Evolutionary conservation across 495 filamentous ascomycete species (phyloP), one percentile per base, ranked within the genome.

Genomic region (Cladorrhinum samala): DNA sequence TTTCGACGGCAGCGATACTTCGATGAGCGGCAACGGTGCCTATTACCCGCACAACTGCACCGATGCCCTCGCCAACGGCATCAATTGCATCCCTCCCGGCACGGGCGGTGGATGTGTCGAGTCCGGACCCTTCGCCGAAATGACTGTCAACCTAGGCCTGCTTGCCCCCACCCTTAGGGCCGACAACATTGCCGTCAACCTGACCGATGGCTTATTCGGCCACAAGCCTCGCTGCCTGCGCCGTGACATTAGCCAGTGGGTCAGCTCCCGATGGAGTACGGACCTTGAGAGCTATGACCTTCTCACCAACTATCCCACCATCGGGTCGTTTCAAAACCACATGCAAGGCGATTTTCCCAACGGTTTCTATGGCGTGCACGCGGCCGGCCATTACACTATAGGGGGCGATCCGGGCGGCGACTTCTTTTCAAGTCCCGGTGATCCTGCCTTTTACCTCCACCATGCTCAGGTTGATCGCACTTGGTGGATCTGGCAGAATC

Each of bases 401-500:
- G 85, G 58, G 21, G 83, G 80, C 33, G 78, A 85, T 61, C 76
- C 79, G 0, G 77, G 75, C 0, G 58, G 62, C 9, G 84, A 86
- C 63, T 62, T 83, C 23, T 85, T 72, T 57, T 66, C 66, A 6
- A 80, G 75, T 17, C 79, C 83, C 3, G 81, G 81, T 6, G 85
- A 88, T 50, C 83, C 84, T 11, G 74, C 70, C 1, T 89, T 89
- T 68, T 88, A 68, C 55, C 70, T 82, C 16, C 84, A 88, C 61
- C 85, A 87, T 59, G 77, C 67, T 17, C 77, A 78, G 77, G 73
- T 88, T 47, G 85, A 88, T 62, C 78, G 79, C 14, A 53, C 80
- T 3, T 88, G 78, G 75, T 83, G 80, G 76, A 80, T 81, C 17
- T 88, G 86, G 85, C 83, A 88, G 69, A 57, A 57, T 46, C 58